Evolutionary conservation across 2,329 filamentous ascomycete genomes (phyloP).

Genomic region (Macrophomina tecta): DNA sequence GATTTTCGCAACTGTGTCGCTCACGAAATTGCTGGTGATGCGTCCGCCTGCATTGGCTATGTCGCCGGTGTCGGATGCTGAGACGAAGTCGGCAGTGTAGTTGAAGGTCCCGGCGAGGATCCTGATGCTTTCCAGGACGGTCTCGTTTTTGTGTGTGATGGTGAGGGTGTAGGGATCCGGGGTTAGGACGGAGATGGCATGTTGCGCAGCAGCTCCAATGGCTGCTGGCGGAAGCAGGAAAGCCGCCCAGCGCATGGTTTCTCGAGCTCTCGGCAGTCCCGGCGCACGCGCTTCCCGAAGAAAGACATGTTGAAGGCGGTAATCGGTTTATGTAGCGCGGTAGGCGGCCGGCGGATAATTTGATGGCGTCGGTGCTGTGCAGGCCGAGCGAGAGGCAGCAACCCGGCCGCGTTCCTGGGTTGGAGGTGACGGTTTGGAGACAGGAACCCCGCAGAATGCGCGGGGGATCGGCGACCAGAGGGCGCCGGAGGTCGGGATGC

Average conservation of each 20-base stretch:
- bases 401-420: background rate
- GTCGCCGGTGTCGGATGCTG: constrained; percentile 18
- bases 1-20: constrained; percentile 35
- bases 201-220: background rate
- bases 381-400: background rate
- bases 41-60: constrained; percentile 30
- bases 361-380: background rate
- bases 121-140: constrained; percentile 33
- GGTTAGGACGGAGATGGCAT: background rate
- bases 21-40: constrained; percentile 31
- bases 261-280: too few relatives aligned
- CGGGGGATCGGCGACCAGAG: background rate
- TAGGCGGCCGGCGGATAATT: background rate
- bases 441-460: background rate
- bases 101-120: constrained; percentile 33
- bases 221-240: background rate
- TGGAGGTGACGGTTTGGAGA: background rate
- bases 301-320: background rate
- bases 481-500: background rate
- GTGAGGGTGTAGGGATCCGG: constrained; percentile 30
- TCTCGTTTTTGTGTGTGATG: constrained; percentile 32
- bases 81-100: constrained; percentile 29
- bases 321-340: background rate
- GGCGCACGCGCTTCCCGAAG: too few relatives aligned
- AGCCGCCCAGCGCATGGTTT: background rate